phyloP scores from a whole-genome alignment of 2,329 filamentous ascomycete genomes.

The Stachybotrys chartarum region DNA sequence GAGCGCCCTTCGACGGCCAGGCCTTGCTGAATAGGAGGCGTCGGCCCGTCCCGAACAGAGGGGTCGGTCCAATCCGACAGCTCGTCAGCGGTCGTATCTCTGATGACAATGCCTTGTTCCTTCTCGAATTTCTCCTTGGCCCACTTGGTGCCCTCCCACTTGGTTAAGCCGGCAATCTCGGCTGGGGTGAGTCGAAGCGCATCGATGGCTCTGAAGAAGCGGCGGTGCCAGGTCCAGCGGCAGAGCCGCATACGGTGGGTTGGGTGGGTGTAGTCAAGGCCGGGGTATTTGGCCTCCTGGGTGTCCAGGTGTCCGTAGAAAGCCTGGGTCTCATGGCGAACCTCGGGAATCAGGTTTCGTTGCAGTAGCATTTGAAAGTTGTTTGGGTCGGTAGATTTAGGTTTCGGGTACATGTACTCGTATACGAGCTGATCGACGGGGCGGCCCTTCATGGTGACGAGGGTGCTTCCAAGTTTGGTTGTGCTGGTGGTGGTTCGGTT shows the following conservation, averaged over 20 bases:
- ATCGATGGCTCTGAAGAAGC: conserved; percentile 72
- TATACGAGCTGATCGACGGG: conserved; percentile 67
- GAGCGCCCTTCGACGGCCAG: background rate
- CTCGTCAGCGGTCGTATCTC: conserved; percentile 64
- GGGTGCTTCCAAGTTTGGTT: background rate
- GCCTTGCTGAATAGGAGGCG: background rate
- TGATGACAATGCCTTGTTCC: conserved; percentile 63
- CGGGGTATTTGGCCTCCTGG: conserved; percentile 74
- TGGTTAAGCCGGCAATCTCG: conserved; percentile 66
- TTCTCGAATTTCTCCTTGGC: conserved; percentile 73
- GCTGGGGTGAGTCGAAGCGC: conserved; percentile 56
- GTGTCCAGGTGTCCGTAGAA: conserved; percentile 77
- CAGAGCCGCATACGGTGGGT: conserved; percentile 72
- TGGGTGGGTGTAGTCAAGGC: conserved; percentile 67
- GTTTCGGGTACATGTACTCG: conserved; percentile 64
- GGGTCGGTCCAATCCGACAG: conserved; percentile 49
- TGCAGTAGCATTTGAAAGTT: conserved; percentile 65
- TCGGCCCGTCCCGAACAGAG: conserved; percentile 8
- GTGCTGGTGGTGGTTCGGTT: background rate
- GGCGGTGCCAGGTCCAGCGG: conserved; percentile 69
- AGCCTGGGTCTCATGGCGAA: conserved; percentile 68
- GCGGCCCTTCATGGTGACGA: conserved; percentile 59
- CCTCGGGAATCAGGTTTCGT: conserved; percentile 66
- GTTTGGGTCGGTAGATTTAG: conserved; percentile 59
- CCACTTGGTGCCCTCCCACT: conserved; percentile 81